phyloP scores from a whole-genome alignment of 345 rosid genomes.

The Physaria fendleri region DNA sequence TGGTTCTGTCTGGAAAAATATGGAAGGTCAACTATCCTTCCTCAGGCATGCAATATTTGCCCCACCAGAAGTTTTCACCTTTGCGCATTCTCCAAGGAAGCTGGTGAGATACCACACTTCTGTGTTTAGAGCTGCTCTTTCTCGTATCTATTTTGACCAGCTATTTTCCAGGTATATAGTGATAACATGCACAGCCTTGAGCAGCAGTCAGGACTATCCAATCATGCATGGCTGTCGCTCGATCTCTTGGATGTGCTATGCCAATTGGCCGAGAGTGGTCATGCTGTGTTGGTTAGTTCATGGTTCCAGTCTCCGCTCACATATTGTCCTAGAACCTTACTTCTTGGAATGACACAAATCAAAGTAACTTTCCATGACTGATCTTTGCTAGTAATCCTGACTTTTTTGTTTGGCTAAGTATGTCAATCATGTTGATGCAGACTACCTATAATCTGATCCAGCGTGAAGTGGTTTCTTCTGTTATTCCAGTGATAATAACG shows the following conservation, averaged over 20 bases:
- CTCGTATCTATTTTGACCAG: slow-evolving; percentile 10
- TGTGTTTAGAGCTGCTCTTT: slow-evolving; percentile 6
- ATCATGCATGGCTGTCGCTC: slow-evolving; percentile 75
- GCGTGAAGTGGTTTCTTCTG: slow-evolving; percentile 53
- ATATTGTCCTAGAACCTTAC: slow-evolving; percentile 80
- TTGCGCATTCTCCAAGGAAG: slow-evolving; percentile 70
- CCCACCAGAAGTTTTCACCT: slow-evolving; percentile 83
- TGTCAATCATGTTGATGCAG: slow-evolving; percentile 36
- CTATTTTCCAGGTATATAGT: slow-evolving; percentile 47
- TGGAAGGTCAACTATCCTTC: slow-evolving; percentile 80
- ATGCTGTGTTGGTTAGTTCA: slow-evolving; percentile 48
- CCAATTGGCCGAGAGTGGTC: slow-evolving; percentile 89
- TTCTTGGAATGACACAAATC: slow-evolving; percentile 76
- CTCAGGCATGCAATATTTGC: slow-evolving; percentile 75
- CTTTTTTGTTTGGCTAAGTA: slow-evolving; percentile 12
- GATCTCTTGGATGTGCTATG: slow-evolving; percentile 84
- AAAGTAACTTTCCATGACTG: slow-evolving; percentile 39
- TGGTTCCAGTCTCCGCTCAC: slow-evolving; percentile 74
- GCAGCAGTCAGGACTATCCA: slow-evolving; percentile 55
- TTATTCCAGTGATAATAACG: slow-evolving; percentile 61
- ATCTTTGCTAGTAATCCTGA: neutral
- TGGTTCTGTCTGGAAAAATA: slow-evolving; percentile 77
- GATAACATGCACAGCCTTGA: slow-evolving; percentile 64
- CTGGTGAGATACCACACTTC: slow-evolving; percentile 51
- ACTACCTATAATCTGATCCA: slow-evolving; percentile 80